Conservation (phyloP, 2,329 filamentous ascomycete species). For the Colletotrichum sidae region DNA sequence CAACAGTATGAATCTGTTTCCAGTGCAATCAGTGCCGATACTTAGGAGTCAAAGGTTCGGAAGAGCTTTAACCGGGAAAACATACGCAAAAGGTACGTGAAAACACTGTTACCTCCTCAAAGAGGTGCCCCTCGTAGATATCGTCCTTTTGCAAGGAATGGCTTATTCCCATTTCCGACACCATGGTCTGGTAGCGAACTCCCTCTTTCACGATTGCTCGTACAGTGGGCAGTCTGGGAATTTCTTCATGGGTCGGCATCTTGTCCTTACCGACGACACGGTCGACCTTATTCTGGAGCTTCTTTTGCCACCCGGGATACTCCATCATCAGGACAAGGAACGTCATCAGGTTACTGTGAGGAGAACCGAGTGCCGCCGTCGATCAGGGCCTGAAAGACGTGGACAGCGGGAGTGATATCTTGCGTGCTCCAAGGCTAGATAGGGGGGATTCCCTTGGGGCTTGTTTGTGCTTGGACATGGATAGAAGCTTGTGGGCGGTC, state of each 20-base stretch:
- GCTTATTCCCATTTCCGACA: background rate
- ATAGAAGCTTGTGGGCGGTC: too few relatives aligned
- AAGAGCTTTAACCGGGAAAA: rapidly evolving
- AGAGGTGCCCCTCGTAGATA: background rate
- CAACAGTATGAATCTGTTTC: conserved; percentile 59
- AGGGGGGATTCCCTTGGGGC: too few relatives aligned
- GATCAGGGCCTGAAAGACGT: conserved; percentile 45
- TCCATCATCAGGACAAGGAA: conserved; percentile 43
- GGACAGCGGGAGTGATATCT: background rate
- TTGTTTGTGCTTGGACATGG: too few relatives aligned
- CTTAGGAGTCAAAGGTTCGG: background rate
- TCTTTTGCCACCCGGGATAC: conserved; percentile 47
- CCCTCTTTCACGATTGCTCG: background rate
- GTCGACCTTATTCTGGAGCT: conserved; percentile 53
- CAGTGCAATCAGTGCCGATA: background rate
- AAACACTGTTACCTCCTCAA: background rate
- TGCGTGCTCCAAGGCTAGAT: too few relatives aligned
- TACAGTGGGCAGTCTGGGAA: conserved; percentile 35
- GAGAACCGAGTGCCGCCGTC: conserved; percentile 52
- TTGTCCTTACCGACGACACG: conserved; percentile 47
- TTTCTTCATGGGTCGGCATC: conserved; percentile 49
- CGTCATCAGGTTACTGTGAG: conserved; percentile 42
- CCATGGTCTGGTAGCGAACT: background rate
- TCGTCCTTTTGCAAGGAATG: background rate
- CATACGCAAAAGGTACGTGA: background rate